A percentile compares a stretch with the other conserved stretches of the same genome.
These are phyloP conservation scores for Psilocybe cyanescens DNA, from an alignment of 768 basidiomycete species.

Conservation along the genomic window DNA sequence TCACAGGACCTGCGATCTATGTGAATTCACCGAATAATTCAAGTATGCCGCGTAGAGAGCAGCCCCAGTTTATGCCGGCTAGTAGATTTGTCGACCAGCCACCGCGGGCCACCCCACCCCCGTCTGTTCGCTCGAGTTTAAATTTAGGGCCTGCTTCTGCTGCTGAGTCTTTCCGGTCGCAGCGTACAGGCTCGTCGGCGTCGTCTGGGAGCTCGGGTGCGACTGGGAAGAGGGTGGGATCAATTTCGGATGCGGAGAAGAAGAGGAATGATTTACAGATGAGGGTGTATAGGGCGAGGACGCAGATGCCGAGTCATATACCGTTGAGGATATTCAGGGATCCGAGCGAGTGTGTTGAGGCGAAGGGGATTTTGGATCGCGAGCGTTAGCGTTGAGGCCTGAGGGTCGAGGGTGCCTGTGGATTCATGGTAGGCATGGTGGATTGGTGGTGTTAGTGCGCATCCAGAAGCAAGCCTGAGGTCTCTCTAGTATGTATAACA, in stretches of 20 bases:
- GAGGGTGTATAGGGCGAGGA: conserved; percentile 65
- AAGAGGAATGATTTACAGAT: conserved; percentile 61
- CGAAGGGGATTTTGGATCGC: conserved; percentile 42
- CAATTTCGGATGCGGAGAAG: conserved; percentile 55
- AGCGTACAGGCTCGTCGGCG: conserved; percentile 12
- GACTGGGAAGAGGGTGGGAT: conserved; percentile 12
- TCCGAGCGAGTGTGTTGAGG: conserved; percentile 73
- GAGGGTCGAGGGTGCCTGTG: not conserved
- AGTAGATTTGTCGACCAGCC: conserved; percentile 9
- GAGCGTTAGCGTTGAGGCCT: conserved; percentile 8
- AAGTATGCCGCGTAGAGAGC: not conserved
- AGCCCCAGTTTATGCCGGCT: not conserved
- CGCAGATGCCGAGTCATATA: conserved; percentile 58
- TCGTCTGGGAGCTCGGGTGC: conserved; percentile 3
- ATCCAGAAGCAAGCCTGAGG: not conserved
- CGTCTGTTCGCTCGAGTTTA: conserved; percentile 11
- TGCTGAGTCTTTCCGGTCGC: conserved; percentile 12
- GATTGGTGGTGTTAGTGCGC: not conserved
- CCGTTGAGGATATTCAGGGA: conserved; percentile 68
- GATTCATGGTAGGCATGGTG: not conserved
- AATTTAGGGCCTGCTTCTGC: conserved; percentile 8
- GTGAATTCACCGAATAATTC: not conserved
- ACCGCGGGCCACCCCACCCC: conserved; percentile 21
- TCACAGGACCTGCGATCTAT: not conserved
- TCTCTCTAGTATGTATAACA: not conserved